Base-by-base conservation (phyloP, 306 rosid genomes). In the Nissolia schottii region DNA sequence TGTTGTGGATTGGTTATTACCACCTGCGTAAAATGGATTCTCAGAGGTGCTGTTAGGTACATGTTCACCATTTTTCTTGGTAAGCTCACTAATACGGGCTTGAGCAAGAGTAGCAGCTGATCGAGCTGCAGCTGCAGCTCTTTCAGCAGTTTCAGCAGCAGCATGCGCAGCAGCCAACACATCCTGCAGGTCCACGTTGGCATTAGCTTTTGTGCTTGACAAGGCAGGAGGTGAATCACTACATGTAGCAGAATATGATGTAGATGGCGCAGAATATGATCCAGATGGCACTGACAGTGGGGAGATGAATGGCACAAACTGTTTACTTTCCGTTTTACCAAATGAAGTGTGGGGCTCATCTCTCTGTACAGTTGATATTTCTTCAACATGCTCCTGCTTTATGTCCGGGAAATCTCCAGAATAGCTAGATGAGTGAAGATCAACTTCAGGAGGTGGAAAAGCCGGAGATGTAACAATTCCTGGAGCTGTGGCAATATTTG, bases 111-210 rank as follows among this genome's bases (percentile, higher is more conserved):
- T 91, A 70, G 97, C 97, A 0, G 93, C 97, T 9, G 91, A 64
- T 65, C 99, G 95, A 78, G 99, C 99, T 2, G 98, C 91, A 18
- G 91, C 87, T 0, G 98, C 97, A 8, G 98, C 98, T 23, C 87
- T 85, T 76, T 94, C 97, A 18, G 98, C 98, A 13, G 88, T 70
- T 66, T 94, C 97, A 8, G 97, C 97, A 61, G 99, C 99, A 76
- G 85, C 82, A 78, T 94, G 92, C 62, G 99, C 99, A 35, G 99
- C 97, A 65, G 92, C 92, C 79, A 94, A 55, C 61, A 94, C 97
- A 69, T 94, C 98, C 78, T 91, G 89, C 40, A 94, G 72, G 83
- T 94, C 85, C 59, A 86, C 81, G 46, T 80, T 62, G 41, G 66
- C 76, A 32, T 81, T 95, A 10, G 87, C 54, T 71, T 76, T 84